Evolutionary conservation across 2,329 filamentous ascomycete species (phyloP).

Genomic region (Scedosporium apiospermum): DNA sequence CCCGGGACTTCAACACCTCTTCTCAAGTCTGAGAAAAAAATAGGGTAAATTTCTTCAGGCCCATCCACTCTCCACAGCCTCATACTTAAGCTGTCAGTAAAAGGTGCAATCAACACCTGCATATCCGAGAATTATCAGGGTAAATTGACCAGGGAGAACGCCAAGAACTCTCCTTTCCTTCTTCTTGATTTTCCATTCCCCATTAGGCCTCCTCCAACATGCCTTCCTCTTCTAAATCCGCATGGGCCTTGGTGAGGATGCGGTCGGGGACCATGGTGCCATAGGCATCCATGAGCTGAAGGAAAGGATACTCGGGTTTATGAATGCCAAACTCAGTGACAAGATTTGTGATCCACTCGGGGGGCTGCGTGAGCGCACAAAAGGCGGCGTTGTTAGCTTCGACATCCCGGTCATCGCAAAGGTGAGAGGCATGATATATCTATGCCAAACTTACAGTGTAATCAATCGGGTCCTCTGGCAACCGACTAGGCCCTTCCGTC

Average conservation of each 20-base stretch:
- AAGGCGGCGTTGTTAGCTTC: background rate
- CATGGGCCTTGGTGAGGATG: conserved; percentile 11
- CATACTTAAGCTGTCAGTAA: too few relatives aligned
- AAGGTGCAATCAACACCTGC: too few relatives aligned
- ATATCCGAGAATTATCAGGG: too few relatives aligned
- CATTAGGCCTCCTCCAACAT: conserved; percentile 1
- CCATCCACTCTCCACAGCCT: too few relatives aligned
- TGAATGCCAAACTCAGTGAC: conserved; percentile 69
- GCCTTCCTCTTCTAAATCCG: conserved; percentile 7
- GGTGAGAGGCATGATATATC: conserved; percentile 1
- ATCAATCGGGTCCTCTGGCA: conserved; percentile 52
- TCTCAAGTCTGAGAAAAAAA: too few relatives aligned
- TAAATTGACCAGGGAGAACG: too few relatives aligned
- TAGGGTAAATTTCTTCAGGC: too few relatives aligned
- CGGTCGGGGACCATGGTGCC: conserved; percentile 23
- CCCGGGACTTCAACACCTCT: too few relatives aligned
- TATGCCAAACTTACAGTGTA: conserved; percentile 49
- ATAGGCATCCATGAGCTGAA: conserved; percentile 59
- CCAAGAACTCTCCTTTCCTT: too few relatives aligned
- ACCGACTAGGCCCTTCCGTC: conserved; percentile 36
- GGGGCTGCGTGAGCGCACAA: conserved; percentile 37
- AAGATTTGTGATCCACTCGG: conserved; percentile 36
- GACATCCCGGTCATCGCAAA: background rate
- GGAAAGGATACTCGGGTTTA: conserved; percentile 59
- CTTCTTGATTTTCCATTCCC: background rate